These are phyloP conservation scores for Coccomyxa subellipsoidea DNA, from an alignment of 163 green algal genomes.

Conservation along the genomic window DNA sequence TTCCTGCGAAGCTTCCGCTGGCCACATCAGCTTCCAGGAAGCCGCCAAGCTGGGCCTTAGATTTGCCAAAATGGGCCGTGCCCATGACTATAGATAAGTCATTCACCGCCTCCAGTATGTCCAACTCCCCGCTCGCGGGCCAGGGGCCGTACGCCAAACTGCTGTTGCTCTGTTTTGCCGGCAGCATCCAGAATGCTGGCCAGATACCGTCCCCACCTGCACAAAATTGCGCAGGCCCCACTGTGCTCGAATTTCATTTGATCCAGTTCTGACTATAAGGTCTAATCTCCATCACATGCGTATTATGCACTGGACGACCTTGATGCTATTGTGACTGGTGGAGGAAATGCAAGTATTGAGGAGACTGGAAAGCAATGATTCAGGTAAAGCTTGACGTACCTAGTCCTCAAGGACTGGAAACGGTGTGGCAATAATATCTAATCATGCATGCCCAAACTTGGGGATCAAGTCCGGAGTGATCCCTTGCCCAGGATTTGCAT, in stretches of 20 bases:
- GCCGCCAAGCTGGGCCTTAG: not conserved
- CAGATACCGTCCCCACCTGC: slow-evolving; percentile 27
- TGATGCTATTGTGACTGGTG: too few relatives aligned
- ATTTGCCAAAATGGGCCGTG: slow-evolving; percentile 36
- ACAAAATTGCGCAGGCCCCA: not conserved
- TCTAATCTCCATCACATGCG: too few relatives aligned
- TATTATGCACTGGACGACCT: too few relatives aligned
- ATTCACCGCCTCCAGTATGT: slow-evolving; percentile 41
- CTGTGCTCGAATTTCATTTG: not conserved
- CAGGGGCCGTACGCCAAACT: slow-evolving; percentile 23
- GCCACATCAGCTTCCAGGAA: not conserved
- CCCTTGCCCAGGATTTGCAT: too few relatives aligned
- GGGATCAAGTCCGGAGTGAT: too few relatives aligned
- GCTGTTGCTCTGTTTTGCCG: not conserved
- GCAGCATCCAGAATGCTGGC: slow-evolving; percentile 45
- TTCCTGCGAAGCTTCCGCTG: not conserved
- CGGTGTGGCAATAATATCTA: too few relatives aligned
- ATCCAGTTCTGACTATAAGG: too few relatives aligned
- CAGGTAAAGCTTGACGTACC: too few relatives aligned
- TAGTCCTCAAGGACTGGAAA: too few relatives aligned
- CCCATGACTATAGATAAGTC: slow-evolving; percentile 8
- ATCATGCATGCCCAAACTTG: too few relatives aligned
- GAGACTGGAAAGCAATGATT: too few relatives aligned
- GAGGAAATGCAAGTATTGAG: too few relatives aligned
- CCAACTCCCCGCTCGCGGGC: slow-evolving; percentile 39